These are phyloP conservation scores for Yamadazyma siamensis DNA, from an alignment of 1,139 yeast species.

Conservation along the genomic window DNA sequence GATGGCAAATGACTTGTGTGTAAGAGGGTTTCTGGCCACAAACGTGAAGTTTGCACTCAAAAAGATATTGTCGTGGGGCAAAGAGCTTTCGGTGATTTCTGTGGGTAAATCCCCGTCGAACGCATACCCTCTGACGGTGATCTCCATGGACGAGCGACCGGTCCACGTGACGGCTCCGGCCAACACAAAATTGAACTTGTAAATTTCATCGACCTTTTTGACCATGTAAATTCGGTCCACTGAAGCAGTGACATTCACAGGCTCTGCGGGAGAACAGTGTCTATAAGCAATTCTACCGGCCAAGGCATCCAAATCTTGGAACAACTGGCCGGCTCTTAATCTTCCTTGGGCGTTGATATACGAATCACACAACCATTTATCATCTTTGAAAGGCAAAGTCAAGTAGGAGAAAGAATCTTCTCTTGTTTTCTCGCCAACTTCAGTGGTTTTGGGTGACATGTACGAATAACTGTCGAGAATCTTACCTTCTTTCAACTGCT, in stretches of 20 bases:
- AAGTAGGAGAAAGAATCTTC: constrained; percentile 74
- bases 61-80: constrained; percentile 49
- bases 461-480: constrained; percentile 66
- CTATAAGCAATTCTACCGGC: constrained; percentile 86
- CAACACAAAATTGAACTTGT: constrained; percentile 69
- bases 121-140: constrained; percentile 83
- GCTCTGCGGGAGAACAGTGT: constrained; percentile 88
- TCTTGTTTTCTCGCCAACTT: constrained; percentile 68
- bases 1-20: constrained; percentile 83
- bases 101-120: constrained; percentile 50
- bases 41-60: constrained; percentile 89
- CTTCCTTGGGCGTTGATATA: constrained; percentile 88
- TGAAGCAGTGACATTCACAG: constrained; percentile 90
- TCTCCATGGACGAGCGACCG: constrained; percentile 93
- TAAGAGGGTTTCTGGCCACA: constrained; percentile 89
- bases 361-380: constrained; percentile 77
- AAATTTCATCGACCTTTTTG: constrained; percentile 76
- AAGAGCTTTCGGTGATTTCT: constrained; percentile 42
- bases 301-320: constrained; percentile 86
- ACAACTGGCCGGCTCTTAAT: constrained; percentile 84
- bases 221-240: constrained; percentile 90
- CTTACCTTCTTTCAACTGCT: constrained; percentile 67
- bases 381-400: constrained; percentile 78
- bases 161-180: constrained; percentile 94
- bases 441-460: constrained; percentile 70